phyloP scores from a whole-genome alignment of 495 filamentous ascomycete genomes.

The Penicillium tannophilum region DNA sequence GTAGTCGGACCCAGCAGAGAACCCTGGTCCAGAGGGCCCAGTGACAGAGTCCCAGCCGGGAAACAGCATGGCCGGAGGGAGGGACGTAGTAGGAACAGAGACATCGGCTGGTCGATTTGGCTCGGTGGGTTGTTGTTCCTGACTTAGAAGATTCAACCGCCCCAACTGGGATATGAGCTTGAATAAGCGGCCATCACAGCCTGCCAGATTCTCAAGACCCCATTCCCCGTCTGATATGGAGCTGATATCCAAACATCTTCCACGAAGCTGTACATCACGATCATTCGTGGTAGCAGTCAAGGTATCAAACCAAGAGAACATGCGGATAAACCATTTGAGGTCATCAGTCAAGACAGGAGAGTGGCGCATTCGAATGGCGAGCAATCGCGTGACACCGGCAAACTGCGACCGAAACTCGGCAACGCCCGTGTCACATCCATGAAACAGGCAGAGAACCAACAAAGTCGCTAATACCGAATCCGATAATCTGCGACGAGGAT shows the following conservation, averaged over 20 bases:
- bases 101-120: conserved; percentile 30
- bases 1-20: conserved; percentile 20
- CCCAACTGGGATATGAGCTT: conserved; percentile 77
- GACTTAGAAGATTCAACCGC: conserved; percentile 84
- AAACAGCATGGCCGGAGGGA: conserved; percentile 44
- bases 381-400: conserved; percentile 89
- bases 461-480: conserved; percentile 90
- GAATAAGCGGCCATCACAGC: conserved; percentile 82
- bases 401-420: conserved; percentile 93
- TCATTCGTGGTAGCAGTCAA: conserved; percentile 91
- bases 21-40: conserved; percentile 7
- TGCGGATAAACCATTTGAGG: conserved; percentile 89
- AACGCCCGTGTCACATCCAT: conserved; percentile 90
- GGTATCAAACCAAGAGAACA: conserved; percentile 96
- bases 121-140: conserved; percentile 59
- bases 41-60: conserved; percentile 25
- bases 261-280: conserved; percentile 83
- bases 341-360: conserved; percentile 64
- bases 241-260: conserved; percentile 66
- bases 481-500: conserved; percentile 70
- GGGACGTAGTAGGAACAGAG: conserved; percentile 33
- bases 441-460: conserved; percentile 85
- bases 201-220: conserved; percentile 81
- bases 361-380: conserved; percentile 69
- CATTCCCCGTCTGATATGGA: conserved; percentile 70